Conservation (phyloP, 73 alveolate genomes). For the Urostyla sp. region DNA sequence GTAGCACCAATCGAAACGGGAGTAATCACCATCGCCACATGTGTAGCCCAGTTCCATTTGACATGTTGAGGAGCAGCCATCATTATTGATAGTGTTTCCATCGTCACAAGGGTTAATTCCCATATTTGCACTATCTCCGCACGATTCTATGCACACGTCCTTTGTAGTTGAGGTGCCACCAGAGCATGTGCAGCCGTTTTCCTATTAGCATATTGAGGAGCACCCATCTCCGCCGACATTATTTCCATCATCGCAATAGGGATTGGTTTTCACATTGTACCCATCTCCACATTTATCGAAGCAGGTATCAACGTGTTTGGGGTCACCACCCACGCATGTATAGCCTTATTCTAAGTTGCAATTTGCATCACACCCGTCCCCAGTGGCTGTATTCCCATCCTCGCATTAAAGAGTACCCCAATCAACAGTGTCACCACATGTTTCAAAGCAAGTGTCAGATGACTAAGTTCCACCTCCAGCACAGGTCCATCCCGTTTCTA, state of each 20-base stretch:
- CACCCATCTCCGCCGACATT: conserved; percentile 46
- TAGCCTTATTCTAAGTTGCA: conserved; percentile 26
- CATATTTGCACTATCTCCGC: conserved; percentile 48
- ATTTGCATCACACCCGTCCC: conserved; percentile 24
- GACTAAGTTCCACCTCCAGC: conserved; percentile 1
- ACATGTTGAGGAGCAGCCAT: conserved; percentile 57
- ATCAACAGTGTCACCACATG: conserved; percentile 57
- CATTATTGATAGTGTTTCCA: background rate
- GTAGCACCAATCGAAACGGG: conserved; percentile 42
- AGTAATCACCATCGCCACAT: conserved; percentile 45
- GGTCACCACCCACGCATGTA: conserved; percentile 34
- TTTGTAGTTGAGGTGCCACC: background rate
- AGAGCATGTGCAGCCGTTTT: conserved; percentile 16
- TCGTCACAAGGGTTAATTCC: conserved; percentile 55
- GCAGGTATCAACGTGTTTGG: conserved; percentile 24
- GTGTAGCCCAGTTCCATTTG: conserved; percentile 55
- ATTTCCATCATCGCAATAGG: conserved; percentile 44
- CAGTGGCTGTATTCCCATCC: conserved; percentile 1
- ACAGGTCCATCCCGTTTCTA: conserved; percentile 77
- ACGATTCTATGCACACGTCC: conserved; percentile 1
- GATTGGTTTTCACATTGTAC: background rate
- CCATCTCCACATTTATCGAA: conserved; percentile 51
- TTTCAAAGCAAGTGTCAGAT: conserved; percentile 41
- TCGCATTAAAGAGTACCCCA: conserved; percentile 26
- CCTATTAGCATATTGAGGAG: background rate